Evolutionary conservation across 106 monocot genomes (phyloP).

Genomic region (Dendrobium catenatum): DNA sequence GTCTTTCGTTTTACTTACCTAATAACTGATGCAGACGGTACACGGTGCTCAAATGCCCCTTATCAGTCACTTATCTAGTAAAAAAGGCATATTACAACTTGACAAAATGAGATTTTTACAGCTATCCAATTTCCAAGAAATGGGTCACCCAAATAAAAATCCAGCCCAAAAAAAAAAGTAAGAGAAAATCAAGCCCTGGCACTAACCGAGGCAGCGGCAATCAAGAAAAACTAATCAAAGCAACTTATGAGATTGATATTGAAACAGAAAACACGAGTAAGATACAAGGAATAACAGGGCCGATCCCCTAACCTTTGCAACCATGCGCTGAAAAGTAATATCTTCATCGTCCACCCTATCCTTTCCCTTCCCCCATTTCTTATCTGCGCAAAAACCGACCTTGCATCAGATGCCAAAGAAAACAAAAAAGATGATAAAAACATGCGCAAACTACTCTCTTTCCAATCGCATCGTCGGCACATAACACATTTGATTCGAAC

Average conservation of each 20-base stretch:
- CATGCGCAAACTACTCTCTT: too few species aligned
- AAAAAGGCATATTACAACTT: not conserved
- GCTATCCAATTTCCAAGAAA: not conserved
- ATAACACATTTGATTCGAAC: not conserved
- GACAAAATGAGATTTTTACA: not conserved
- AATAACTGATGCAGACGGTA: not conserved
- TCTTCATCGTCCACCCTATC: conserved; percentile 30
- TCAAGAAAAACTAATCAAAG: not conserved
- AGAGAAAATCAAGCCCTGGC: not conserved
- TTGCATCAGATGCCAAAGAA: not conserved
- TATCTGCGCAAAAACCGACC: conserved; percentile 14
- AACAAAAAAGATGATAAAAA: not conserved
- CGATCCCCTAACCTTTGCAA: conserved; percentile 33
- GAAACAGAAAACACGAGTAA: not conserved
- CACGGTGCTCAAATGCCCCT: not conserved
- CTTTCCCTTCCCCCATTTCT: conserved; percentile 26
- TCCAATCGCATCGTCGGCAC: not conserved
- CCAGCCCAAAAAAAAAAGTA: not conserved
- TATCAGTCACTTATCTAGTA: not conserved
- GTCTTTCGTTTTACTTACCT: not conserved
- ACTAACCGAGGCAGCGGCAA: not conserved
- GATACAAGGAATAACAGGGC: conserved; percentile 7
- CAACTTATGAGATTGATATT: not conserved
- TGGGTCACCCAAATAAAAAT: not conserved
- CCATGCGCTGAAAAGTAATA: conserved; percentile 28